phyloP scores from a whole-genome alignment of 2,329 filamentous ascomycete genomes.

The Beauveria australis region DNA sequence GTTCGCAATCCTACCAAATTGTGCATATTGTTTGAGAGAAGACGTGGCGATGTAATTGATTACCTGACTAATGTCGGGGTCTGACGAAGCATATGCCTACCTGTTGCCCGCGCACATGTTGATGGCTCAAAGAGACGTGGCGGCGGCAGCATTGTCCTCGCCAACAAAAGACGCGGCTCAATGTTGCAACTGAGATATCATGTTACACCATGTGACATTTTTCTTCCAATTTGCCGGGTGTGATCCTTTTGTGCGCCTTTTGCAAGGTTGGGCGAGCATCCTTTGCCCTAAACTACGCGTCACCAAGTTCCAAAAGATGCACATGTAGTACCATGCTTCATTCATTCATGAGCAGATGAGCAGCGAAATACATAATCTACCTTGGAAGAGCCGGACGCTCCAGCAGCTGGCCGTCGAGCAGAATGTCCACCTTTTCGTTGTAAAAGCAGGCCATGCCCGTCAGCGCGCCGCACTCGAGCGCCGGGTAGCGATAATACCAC shows the following conservation, averaged over 20 bases:
- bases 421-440: constrained; percentile 60
- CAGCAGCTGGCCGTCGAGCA: constrained; percentile 40
- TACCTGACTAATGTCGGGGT: too few species aligned
- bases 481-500: constrained; percentile 56
- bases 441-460: constrained; percentile 56
- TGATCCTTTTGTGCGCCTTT: background rate
- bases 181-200: too few species aligned
- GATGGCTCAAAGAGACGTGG: too few species aligned
- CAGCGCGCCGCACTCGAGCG: constrained; percentile 45
- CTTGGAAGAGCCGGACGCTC: constrained; percentile 19
- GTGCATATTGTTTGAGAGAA: too few species aligned
- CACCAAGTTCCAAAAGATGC: too few species aligned
- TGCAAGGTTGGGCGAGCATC: background rate
- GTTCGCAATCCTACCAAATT: too few species aligned
- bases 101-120: too few species aligned
- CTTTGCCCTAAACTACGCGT: background rate
- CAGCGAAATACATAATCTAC: background rate
- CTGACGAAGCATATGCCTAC: too few species aligned
- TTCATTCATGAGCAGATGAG: background rate
- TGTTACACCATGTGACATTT: too few species aligned
- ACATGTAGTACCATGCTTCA: background rate
- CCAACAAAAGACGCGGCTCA: background rate
- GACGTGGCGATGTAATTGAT: too few species aligned
- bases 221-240: too few species aligned
- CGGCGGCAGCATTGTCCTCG: too few species aligned